Evolutionary conservation across 2,329 filamentous ascomycete species (phyloP).

Genomic region (Hymenotorrendiella dingleyae): DNA sequence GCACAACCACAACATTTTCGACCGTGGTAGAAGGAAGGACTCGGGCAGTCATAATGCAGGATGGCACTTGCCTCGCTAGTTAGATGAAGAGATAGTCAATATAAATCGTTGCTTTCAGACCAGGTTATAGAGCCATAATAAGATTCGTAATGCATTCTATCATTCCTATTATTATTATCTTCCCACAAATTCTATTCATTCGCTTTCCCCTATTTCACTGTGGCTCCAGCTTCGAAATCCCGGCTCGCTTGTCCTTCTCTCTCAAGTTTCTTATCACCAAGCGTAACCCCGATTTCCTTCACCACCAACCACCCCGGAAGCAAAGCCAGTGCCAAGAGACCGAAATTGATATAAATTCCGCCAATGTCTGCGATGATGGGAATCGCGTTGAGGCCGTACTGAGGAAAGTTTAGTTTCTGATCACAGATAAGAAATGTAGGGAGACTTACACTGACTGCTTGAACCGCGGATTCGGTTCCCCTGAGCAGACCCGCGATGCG

Average conservation of each 20-base stretch:
- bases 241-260: conserved; percentile 16
- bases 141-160: too few species aligned
- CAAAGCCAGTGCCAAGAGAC: conserved; percentile 58
- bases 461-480: conserved; percentile 66
- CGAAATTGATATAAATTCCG: conserved; percentile 65
- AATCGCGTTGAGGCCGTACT: conserved; percentile 60
- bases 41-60: too few species aligned
- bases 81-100: too few species aligned
- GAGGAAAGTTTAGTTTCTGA: not conserved
- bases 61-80: too few species aligned
- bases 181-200: too few species aligned
- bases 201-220: too few species aligned
- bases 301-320: conserved; percentile 63
- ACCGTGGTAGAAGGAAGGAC: too few species aligned
- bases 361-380: conserved; percentile 58
- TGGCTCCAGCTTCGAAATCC: too few species aligned
- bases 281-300: conserved; percentile 23
- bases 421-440: not conserved
- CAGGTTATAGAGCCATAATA: too few species aligned
- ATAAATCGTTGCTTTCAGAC: too few species aligned
- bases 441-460: conserved; percentile 54
- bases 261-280: conserved; percentile 23
- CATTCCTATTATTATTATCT: too few species aligned
- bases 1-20: too few species aligned
- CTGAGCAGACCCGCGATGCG: conserved; percentile 62